Percentiles rank a stretch among this genome's conserved stretches.
phyloP scores from a whole-genome alignment of 306 rosid genomes.

The Castanospermum australe region DNA sequence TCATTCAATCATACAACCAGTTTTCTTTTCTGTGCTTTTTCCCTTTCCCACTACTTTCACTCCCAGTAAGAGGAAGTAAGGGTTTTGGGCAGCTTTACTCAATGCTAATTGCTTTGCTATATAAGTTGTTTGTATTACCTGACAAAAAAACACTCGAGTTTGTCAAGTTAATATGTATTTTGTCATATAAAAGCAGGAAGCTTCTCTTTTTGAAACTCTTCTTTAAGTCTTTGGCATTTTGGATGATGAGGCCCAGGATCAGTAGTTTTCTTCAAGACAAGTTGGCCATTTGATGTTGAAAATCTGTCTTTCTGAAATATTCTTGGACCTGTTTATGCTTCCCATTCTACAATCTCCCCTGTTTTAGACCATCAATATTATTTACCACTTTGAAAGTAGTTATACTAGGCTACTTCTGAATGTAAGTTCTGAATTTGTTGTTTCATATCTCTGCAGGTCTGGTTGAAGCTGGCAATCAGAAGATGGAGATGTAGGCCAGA shows the following conservation, averaged over 20 bases:
- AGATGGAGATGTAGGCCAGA: constrained; percentile 73
- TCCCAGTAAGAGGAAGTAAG: constrained; percentile 7
- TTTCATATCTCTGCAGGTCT: constrained; percentile 44
- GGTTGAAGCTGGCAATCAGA: constrained; percentile 58
- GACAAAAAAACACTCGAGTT: not conserved
- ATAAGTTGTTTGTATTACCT: not conserved
- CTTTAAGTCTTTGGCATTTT: not conserved
- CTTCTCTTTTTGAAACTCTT: not conserved
- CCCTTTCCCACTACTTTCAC: not conserved
- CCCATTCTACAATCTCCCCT: not conserved
- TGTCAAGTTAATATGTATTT: not conserved
- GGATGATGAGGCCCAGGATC: not conserved
- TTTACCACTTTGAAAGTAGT: not conserved
- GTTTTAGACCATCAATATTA: not conserved
- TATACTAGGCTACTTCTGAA: not conserved
- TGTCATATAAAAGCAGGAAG: not conserved
- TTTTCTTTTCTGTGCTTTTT: not conserved
- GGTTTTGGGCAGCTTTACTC: constrained; percentile 31
- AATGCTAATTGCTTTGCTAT: constrained; percentile 7
- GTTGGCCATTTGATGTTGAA: not conserved
- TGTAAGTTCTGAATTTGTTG: not conserved
- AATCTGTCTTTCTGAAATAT: not conserved
- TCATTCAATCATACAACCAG: constrained; percentile 19
- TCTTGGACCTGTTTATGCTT: too few relatives aligned
- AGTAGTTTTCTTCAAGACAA: not conserved